phyloP scores from a whole-genome alignment of 1,139 yeast species.

The Pichia sp. region DNA sequence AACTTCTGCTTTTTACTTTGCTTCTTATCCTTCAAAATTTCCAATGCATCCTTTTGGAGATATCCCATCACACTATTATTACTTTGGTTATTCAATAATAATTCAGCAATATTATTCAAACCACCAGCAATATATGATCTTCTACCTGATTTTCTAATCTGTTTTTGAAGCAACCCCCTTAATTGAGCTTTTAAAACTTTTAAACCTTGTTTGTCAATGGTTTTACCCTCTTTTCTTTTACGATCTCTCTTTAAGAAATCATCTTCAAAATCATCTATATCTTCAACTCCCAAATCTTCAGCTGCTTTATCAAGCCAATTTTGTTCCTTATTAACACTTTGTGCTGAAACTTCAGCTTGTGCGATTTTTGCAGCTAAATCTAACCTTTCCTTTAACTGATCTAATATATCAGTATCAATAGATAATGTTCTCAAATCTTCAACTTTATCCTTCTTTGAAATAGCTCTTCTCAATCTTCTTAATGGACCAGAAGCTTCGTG shows the following conservation, averaged over 20 bases:
- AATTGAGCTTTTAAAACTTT: conserved; percentile 50
- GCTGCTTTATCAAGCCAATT: conserved; percentile 89
- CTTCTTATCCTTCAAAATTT: conserved; percentile 42
- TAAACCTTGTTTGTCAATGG: conserved; percentile 45
- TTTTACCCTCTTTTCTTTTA: conserved; percentile 51
- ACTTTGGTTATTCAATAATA: conserved; percentile 60
- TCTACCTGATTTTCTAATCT: conserved; percentile 64
- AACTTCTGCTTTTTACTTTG: conserved; percentile 26
- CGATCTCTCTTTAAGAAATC: conserved; percentile 60
- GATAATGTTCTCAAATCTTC: conserved; percentile 70
- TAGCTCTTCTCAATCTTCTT: conserved; percentile 62
- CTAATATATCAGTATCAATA: conserved; percentile 66
- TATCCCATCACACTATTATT: conserved; percentile 58
- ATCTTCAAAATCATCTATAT: conserved; percentile 61
- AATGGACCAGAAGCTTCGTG: conserved; percentile 89
- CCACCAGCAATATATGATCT: conserved; percentile 85
- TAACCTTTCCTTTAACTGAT: conserved; percentile 66
- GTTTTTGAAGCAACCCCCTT: conserved; percentile 45
- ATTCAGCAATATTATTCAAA: conserved; percentile 74
- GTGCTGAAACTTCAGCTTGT: conserved; percentile 47
- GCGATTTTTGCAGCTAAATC: conserved; percentile 66
- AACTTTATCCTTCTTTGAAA: conserved; percentile 31
- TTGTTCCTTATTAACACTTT: conserved; percentile 49
- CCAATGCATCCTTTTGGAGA: conserved; percentile 62
- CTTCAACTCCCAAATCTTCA: conserved; percentile 82